Conservation (phyloP, 257 asterid species). For the Vinca minor region DNA sequence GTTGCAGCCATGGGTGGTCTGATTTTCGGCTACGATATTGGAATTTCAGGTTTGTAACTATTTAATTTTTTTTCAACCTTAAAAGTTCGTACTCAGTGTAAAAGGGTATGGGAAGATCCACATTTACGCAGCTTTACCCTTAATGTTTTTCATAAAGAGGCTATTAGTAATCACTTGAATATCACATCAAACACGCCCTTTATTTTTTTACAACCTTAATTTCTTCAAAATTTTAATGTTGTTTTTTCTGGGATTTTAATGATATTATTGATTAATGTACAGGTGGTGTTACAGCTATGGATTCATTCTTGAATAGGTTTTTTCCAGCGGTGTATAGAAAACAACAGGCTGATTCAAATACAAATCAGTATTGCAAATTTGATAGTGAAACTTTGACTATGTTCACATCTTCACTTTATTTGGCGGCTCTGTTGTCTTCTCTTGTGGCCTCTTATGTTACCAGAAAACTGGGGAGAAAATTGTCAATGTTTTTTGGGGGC, state of each 20-base stretch:
- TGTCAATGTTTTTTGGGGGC: constrained; percentile 76
- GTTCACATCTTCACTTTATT: constrained; percentile 75
- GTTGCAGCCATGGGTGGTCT: constrained; percentile 97
- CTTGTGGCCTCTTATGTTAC: constrained; percentile 62
- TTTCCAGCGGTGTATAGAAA: constrained; percentile 54
- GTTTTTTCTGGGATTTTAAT: not conserved
- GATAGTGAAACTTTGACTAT: constrained; percentile 59
- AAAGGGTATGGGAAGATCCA: no score
- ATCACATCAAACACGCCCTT: no score
- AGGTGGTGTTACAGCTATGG: constrained; percentile 95
- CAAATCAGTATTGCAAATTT: constrained; percentile 77
- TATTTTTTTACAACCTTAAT: no score
- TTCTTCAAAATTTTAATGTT: not conserved
- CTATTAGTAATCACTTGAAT: no score
- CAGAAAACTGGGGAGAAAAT: constrained; percentile 50
- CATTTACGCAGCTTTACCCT: no score
- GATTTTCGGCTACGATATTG: constrained; percentile 81
- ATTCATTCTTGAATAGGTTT: constrained; percentile 53
- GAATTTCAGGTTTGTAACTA: constrained; percentile 55
- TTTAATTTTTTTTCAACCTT: no score
- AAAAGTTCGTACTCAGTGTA: no score
- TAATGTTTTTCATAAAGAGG: no score
- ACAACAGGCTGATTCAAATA: constrained; percentile 33
- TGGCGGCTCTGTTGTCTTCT: constrained; percentile 72
- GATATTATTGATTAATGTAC: not conserved